Evolutionary conservation across 257 asterid genomes (phyloP), one percentile per base, ranked within the genome.

Genomic region (Plectranthus barbatus): DNA sequence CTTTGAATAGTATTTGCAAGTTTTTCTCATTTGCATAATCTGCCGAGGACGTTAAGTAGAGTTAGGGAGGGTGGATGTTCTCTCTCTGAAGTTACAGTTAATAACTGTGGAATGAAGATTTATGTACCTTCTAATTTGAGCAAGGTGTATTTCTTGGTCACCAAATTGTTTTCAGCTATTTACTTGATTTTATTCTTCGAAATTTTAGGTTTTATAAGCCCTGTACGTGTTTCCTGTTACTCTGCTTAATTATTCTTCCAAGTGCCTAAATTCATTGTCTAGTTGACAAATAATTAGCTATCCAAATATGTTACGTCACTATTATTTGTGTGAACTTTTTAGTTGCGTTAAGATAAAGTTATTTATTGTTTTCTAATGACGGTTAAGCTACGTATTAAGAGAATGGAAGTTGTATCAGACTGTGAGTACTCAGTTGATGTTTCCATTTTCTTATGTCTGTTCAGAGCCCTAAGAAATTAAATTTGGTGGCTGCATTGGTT

Each of bases 391-490:
- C n/a, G n/a, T n/a, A n/a, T n/a, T n/a, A n/a, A n/a, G 31, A 26
- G 54, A 10, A 44, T 9, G 51, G 29, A 15, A 17, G 58, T 40
- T 67, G 34, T 54, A 37, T 46, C 6, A 31, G 36, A 31, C 36
- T 31, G 20, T 26, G 0, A 12, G 15, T 18, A 46, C 34, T 20
- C 20, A 23, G 0, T 18, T 15, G 49, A 46, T 37, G 8, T 18
- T 56, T 62, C 29, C 29, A 2, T 56, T 60, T 49, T 31, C 37
- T 17, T 42, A 1, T 46, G 33, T 42, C 12, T 59, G 29, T 29
- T 58, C 89, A 89, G 97, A 89, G 97, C 73, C 96, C 97, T 51
- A 92, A 92, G 81, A 92, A 89, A 83, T 78, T 92, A 53, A 89
- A 89, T 75, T 79, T 92, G 83, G 97, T 89, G 56, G 97, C 99